These are phyloP conservation scores for Cardamine chenopodiifolia DNA, from an alignment of 345 rosid genomes.

Conservation along the genomic window DNA sequence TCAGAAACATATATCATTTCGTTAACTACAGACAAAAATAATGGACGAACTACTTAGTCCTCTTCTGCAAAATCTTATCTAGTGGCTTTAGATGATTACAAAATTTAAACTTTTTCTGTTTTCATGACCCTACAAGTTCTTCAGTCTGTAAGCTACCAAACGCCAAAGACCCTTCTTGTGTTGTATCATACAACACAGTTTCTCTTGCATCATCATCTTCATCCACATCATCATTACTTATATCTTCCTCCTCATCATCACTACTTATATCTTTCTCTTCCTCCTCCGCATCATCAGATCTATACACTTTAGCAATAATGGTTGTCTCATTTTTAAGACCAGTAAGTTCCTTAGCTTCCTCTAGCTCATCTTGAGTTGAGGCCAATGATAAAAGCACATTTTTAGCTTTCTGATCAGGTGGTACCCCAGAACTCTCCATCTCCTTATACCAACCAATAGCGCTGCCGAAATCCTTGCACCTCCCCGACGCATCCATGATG, in stretches of 20 bases:
- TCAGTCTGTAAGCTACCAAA: constrained; percentile 29
- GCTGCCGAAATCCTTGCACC: constrained; percentile 73
- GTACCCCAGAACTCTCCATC: constrained; percentile 68
- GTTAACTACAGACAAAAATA: constrained; percentile 28
- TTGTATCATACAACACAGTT: constrained; percentile 29
- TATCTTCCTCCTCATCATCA: constrained; percentile 31
- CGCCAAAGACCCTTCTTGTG: constrained; percentile 37
- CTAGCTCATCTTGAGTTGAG: constrained; percentile 60
- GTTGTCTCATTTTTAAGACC: constrained; percentile 45
- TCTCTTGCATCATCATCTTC: constrained; percentile 30
- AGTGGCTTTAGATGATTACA: constrained; percentile 32
- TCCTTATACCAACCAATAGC: constrained; percentile 85
- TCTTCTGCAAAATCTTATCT: constrained; percentile 39
- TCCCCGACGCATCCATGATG: constrained; percentile 91
- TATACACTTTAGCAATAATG: constrained; percentile 31
- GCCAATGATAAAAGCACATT: constrained; percentile 83
- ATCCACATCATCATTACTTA: constrained; percentile 26
- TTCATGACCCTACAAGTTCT: constrained; percentile 40
- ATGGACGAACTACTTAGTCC: constrained; percentile 28
- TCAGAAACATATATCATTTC: constrained; percentile 25
- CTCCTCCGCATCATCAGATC: constrained; percentile 42
- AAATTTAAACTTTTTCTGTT: constrained; percentile 2
- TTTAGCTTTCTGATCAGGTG: constrained; percentile 88
- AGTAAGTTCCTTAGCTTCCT: constrained; percentile 63
- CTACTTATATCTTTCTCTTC: constrained; percentile 35